Conservation (phyloP, 441 rosid species). For the Bocquillonia castaneifolia region DNA sequence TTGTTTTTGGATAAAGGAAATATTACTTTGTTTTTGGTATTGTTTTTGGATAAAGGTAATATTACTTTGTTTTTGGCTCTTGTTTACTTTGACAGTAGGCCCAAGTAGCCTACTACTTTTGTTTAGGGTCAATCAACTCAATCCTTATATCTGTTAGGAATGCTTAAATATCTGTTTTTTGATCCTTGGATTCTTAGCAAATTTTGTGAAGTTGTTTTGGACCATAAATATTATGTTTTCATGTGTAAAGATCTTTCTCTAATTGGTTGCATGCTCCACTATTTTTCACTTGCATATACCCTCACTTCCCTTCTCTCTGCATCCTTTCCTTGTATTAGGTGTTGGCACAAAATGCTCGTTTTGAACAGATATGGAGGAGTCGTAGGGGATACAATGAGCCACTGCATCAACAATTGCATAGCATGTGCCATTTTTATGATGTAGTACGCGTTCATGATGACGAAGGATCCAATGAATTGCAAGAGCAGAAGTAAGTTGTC, state of each 20-base stretch:
- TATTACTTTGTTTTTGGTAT: not conserved
- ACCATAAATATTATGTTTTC: not conserved
- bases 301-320: not conserved
- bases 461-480: constrained; percentile 27
- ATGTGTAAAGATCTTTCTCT: not conserved
- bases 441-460: constrained; percentile 62
- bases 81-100: not conserved
- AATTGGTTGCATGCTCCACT: not conserved
- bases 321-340: constrained; percentile 26
- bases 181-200: not conserved
- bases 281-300: not conserved
- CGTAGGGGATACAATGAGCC: constrained; percentile 39
- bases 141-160: not conserved
- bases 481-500: constrained; percentile 56
- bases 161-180: not conserved
- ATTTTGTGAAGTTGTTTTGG: not conserved
- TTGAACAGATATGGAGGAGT: constrained; percentile 83
- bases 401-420: constrained; percentile 33
- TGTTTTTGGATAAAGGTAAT: not conserved
- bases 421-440: constrained; percentile 66
- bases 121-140: no score
- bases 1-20: not conserved
- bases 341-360: constrained; percentile 58
- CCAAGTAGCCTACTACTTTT: not conserved
- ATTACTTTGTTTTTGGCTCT: not conserved